Conservation (phyloP, 1,139 yeast genomes). For the Zygoascus meyerae region DNA sequence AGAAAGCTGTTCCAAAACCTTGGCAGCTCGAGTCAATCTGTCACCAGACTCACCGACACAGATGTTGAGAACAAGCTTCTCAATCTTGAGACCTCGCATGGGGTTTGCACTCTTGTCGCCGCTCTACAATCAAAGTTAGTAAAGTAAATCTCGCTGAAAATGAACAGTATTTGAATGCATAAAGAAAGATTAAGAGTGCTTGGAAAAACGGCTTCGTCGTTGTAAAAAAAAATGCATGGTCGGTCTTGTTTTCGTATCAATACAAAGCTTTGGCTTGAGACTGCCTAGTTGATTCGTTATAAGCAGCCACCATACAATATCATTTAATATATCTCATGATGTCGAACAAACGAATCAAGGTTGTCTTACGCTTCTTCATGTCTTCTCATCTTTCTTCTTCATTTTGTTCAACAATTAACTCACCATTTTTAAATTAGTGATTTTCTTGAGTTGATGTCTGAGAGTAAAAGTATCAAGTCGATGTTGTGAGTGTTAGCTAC, state of each 20-base stretch:
- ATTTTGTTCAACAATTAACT: slow-evolving; percentile 10
- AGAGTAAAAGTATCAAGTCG: slow-evolving; percentile 7
- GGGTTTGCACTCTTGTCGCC: slow-evolving; percentile 51
- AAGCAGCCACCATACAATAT: background rate
- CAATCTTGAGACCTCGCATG: slow-evolving; percentile 99
- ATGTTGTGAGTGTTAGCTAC: slow-evolving; percentile 2
- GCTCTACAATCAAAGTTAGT: slow-evolving; percentile 6
- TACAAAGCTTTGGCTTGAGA: background rate
- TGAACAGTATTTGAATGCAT: too few species aligned
- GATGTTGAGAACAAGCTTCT: slow-evolving; percentile 98
- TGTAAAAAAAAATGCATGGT: too few species aligned
- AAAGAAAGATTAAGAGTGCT: too few species aligned
- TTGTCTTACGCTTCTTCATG: too few species aligned
- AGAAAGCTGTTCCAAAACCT: slow-evolving; percentile 98
- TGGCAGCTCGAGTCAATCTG: slow-evolving; percentile 99
- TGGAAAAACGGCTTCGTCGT: too few species aligned
- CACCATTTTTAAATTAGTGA: slow-evolving; percentile 19
- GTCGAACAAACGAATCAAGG: background rate
- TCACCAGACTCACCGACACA: slow-evolving; percentile 99
- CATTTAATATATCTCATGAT: background rate
- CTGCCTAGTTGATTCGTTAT: background rate
- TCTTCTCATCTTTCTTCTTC: background rate
- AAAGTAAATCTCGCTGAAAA: too few species aligned
- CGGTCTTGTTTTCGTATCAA: too few species aligned
- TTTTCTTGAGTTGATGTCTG: slow-evolving; percentile 7